phyloP scores from a whole-genome alignment of 2,329 filamentous ascomycete species.

The Grosmannia clavigera region DNA sequence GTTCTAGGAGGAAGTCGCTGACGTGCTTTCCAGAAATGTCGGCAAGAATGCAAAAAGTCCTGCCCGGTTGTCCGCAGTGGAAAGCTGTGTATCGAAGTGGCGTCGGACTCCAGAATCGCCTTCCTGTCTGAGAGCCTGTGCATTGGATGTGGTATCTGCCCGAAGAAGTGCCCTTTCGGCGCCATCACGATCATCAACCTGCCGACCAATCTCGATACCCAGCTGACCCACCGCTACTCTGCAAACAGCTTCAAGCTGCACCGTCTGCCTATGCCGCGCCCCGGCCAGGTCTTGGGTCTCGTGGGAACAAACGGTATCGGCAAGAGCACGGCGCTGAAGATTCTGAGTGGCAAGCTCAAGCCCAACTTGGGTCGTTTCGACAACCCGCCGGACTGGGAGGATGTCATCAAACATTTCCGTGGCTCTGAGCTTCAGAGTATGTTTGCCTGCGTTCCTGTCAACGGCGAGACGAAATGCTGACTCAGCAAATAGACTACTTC shows the following conservation, averaged over 20 bases:
- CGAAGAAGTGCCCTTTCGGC: slow-evolving; percentile 97
- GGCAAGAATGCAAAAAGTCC: slow-evolving; percentile 98
- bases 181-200: slow-evolving; percentile 99
- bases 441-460: background rate
- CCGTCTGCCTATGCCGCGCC: slow-evolving; percentile 86
- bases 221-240: slow-evolving; percentile 96
- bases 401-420: slow-evolving; percentile 96
- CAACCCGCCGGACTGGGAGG: slow-evolving; percentile 97
- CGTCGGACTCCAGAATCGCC: slow-evolving; percentile 77
- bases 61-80: slow-evolving; percentile 95
- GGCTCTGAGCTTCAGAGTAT: slow-evolving; percentile 92
- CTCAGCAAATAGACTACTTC: slow-evolving; percentile 64
- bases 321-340: slow-evolving; percentile 99
- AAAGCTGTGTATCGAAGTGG: slow-evolving; percentile 84
- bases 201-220: slow-evolving; percentile 95
- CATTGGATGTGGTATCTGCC: slow-evolving; percentile 98
- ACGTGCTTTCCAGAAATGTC: slow-evolving; percentile 60
- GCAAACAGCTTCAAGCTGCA: slow-evolving; percentile 99
- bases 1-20: background rate
- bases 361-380: slow-evolving; percentile 91
- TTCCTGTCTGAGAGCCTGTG: slow-evolving; percentile 93
- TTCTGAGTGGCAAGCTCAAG: slow-evolving; percentile 96
- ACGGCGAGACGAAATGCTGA: background rate
- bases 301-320: slow-evolving; percentile 99
- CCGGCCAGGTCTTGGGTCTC: slow-evolving; percentile 87